Conservation (phyloP, 2,329 filamentous ascomycete genomes). For the Xylogone sp. region DNA sequence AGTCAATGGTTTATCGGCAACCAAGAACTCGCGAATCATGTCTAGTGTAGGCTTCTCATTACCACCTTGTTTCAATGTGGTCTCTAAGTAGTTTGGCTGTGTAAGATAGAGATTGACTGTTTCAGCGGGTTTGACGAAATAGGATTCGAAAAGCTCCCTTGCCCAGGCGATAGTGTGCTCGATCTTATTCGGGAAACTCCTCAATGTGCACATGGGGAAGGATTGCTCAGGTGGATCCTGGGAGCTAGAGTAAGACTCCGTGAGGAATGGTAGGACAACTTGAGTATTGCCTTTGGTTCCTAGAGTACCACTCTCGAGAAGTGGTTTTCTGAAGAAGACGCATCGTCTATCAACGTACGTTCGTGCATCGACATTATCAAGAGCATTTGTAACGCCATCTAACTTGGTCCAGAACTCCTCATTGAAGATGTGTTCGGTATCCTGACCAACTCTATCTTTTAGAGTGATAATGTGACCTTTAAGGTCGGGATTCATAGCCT, state of each 20-base stretch:
- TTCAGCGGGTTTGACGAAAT: conserved; percentile 90
- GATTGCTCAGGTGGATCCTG: conserved; percentile 98
- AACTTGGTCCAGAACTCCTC: conserved; percentile 85
- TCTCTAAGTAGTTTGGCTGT: conserved; percentile 85
- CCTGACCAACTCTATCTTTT: conserved; percentile 84
- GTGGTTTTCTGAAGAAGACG: conserved; percentile 96
- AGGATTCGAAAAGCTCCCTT: conserved; percentile 90
- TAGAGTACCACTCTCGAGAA: conserved; percentile 95
- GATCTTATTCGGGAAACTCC: conserved; percentile 97
- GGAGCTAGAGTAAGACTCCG: conserved; percentile 95
- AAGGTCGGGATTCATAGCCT: conserved; percentile 93
- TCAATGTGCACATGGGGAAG: conserved; percentile 97
- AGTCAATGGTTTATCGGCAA: conserved; percentile 83
- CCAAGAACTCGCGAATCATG: conserved; percentile 83
- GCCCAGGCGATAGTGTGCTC: conserved; percentile 99
- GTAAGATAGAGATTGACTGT: conserved; percentile 91
- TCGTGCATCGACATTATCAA: conserved; percentile 96
- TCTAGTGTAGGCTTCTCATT: conserved; percentile 94
- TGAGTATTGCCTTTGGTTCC: conserved; percentile 99
- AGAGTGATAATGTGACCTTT: conserved; percentile 79
- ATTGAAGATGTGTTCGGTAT: conserved; percentile 93
- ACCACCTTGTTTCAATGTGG: conserved; percentile 84
- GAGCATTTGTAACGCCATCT: conserved; percentile 91
- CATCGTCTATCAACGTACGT: conserved; percentile 95
- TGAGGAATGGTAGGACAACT: conserved; percentile 84